These are phyloP conservation scores for Zoysia matrella DNA, from an alignment of 202 grass and related monocot species.

Conservation along the genomic window DNA sequence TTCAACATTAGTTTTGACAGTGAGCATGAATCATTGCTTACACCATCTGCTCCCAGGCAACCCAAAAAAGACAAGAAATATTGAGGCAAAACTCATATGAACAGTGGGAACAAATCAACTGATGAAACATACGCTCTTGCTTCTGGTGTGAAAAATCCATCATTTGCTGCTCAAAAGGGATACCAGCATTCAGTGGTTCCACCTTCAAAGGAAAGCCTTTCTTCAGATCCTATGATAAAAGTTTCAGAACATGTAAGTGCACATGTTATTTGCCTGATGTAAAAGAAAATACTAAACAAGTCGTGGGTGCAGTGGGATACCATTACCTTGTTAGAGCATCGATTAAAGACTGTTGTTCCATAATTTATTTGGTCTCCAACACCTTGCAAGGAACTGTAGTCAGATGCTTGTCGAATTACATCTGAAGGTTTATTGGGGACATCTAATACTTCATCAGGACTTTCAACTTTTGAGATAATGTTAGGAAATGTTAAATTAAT, in stretches of 20 bases:
- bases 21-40: slow-evolving; percentile 43
- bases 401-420: slow-evolving; percentile 24
- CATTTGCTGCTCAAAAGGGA: slow-evolving; percentile 42
- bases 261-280: background rate
- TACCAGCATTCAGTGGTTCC: slow-evolving; percentile 44
- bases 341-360: slow-evolving; percentile 27
- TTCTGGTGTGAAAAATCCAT: slow-evolving; percentile 40
- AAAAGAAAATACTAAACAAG: slow-evolving; percentile 12
- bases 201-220: slow-evolving; percentile 55
- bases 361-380: slow-evolving; percentile 18
- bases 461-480: slow-evolving; percentile 48
- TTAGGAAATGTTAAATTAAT: slow-evolving; percentile 44
- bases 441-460: slow-evolving; percentile 26
- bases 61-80: slow-evolving; percentile 28
- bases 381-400: slow-evolving; percentile 15
- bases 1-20: slow-evolving; percentile 58
- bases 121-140: slow-evolving; percentile 47
- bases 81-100: slow-evolving; percentile 15
- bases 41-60: slow-evolving; percentile 40
- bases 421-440: slow-evolving; percentile 20
- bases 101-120: slow-evolving; percentile 14
- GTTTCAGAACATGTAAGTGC: slow-evolving; percentile 1
- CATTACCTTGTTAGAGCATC: slow-evolving; percentile 43
- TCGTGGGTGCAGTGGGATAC: background rate
- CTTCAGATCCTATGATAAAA: slow-evolving; percentile 49